Evolutionary conservation across 140 eudicot genomes (phyloP).

Genomic region (Senecio squalidus): DNA sequence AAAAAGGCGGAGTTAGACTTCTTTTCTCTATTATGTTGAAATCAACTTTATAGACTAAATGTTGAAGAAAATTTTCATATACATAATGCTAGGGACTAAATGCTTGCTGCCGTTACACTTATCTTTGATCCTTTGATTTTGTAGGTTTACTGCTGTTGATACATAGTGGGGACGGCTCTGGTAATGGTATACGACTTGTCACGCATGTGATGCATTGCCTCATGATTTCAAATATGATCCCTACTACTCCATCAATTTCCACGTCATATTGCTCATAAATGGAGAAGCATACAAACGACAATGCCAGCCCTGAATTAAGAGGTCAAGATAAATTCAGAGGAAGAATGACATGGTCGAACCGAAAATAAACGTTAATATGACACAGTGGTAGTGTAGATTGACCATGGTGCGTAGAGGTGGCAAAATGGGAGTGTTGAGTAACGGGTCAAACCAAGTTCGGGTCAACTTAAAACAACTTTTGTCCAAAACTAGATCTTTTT

Average conservation of each 20-base stretch:
- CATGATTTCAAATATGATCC: slow-evolving; percentile 21
- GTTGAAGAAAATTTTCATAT: slow-evolving; percentile 21
- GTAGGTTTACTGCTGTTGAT: slow-evolving; percentile 21
- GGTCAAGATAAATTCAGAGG: slow-evolving; percentile 5
- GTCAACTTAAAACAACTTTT: background rate
- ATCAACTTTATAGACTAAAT: background rate
- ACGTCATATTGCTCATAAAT: slow-evolving; percentile 83
- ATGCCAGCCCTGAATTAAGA: slow-evolving; percentile 54
- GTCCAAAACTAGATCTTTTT: background rate
- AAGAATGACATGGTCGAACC: background rate
- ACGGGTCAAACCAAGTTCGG: background rate
- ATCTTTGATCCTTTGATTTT: slow-evolving; percentile 16
- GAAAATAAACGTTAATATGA: background rate
- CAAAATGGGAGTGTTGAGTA: background rate
- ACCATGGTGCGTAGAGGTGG: background rate
- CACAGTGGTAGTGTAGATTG: background rate
- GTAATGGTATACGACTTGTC: slow-evolving; percentile 35
- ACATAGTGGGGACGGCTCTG: slow-evolving; percentile 36
- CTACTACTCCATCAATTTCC: slow-evolving; percentile 49
- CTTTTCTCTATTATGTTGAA: background rate
- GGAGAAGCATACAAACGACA: slow-evolving; percentile 56
- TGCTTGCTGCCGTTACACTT: slow-evolving; percentile 8
- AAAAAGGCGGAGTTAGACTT: slow-evolving; percentile 1
- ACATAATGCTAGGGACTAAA: slow-evolving; percentile 18
- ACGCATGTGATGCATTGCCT: slow-evolving; percentile 24